Conservation (phyloP, 176 grass and related monocot genomes). For the Musa beccarii region DNA sequence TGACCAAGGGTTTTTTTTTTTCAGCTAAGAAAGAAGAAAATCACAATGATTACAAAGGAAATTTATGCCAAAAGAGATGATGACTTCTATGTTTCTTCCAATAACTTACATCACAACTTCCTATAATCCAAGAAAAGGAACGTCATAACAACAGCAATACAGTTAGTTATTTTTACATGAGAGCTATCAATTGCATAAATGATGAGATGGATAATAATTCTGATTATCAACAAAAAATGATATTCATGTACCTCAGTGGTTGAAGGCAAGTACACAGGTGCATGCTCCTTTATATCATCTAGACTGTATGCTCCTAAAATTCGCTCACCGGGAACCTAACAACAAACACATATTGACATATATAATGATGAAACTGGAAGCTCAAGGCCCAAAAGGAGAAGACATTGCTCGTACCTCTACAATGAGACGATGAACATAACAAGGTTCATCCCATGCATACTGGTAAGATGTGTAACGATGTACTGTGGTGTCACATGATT, state of each 20-base stretch:
- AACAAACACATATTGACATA: not conserved
- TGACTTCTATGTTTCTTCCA: not conserved
- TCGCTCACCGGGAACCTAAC: conserved; percentile 83
- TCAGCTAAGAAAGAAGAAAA: not conserved
- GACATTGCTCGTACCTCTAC: conserved; percentile 47
- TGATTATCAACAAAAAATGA: not conserved
- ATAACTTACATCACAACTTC: not conserved
- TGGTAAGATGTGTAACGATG: conserved; percentile 81
- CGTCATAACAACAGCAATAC: not conserved
- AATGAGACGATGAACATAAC: conserved; percentile 81
- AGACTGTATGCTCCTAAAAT: conserved; percentile 93
- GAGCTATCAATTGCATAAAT: not conserved
- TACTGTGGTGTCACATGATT: conserved; percentile 87
- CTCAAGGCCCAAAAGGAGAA: not conserved
- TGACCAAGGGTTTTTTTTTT: not conserved
- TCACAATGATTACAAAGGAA: not conserved
- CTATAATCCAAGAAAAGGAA: not conserved
- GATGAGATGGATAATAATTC: not conserved
- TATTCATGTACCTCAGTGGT: conserved; percentile 61
- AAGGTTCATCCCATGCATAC: conserved; percentile 99
- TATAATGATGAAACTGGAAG: conserved; percentile 10
- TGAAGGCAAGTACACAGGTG: conserved; percentile 57
- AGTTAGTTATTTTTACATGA: not conserved
- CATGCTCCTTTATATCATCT: conserved; percentile 59
- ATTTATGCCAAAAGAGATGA: not conserved